Percentiles rank a stretch among this genome's conserved stretches.
Evolutionary conservation across 306 rosid species (phyloP).

Genomic region (Myrica gale): DNA sequence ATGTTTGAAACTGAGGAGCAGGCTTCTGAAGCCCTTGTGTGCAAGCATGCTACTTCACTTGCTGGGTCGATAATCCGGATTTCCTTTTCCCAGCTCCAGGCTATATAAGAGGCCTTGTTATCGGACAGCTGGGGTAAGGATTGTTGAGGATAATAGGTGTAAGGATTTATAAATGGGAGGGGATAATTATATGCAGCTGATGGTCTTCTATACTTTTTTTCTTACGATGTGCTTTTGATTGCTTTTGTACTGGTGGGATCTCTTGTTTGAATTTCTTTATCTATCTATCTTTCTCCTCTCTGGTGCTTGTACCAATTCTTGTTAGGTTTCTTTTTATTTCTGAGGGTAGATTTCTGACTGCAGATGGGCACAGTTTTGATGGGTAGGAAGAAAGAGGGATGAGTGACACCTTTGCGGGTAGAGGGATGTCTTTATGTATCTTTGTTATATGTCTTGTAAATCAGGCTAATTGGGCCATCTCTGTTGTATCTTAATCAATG

Average conservation of each 20-base stretch:
- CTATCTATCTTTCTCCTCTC: constrained; percentile 39
- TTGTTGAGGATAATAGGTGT: constrained; percentile 41
- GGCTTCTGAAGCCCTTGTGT: constrained; percentile 95
- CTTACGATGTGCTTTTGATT: constrained; percentile 61
- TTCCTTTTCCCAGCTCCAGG: constrained; percentile 93
- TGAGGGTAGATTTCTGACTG: constrained; percentile 39
- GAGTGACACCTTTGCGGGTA: constrained; percentile 16
- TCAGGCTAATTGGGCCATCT: constrained; percentile 43
- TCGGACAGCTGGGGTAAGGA: constrained; percentile 36
- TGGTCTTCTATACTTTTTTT: constrained; percentile 38
- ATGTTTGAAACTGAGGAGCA: constrained; percentile 91
- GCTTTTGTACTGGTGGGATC: constrained; percentile 43
- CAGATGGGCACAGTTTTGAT: constrained; percentile 35
- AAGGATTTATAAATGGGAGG: constrained; percentile 53
- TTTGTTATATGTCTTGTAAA: constrained; percentile 52
- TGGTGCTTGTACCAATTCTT: constrained; percentile 41
- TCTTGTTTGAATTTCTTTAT: constrained; percentile 29
- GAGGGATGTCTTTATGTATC: constrained; percentile 34
- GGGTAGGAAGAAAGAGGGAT: constrained; percentile 37
- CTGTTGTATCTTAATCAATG: constrained; percentile 50
- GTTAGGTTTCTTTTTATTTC: constrained; percentile 37
- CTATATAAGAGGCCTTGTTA: constrained; percentile 41
- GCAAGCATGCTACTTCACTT: constrained; percentile 87
- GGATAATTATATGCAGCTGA: constrained; percentile 47
- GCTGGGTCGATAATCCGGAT: constrained; percentile 77